These are phyloP conservation scores for Psilocybe cubensis DNA, from an alignment of 768 basidiomycete genomes.

Conservation along the genomic window DNA sequence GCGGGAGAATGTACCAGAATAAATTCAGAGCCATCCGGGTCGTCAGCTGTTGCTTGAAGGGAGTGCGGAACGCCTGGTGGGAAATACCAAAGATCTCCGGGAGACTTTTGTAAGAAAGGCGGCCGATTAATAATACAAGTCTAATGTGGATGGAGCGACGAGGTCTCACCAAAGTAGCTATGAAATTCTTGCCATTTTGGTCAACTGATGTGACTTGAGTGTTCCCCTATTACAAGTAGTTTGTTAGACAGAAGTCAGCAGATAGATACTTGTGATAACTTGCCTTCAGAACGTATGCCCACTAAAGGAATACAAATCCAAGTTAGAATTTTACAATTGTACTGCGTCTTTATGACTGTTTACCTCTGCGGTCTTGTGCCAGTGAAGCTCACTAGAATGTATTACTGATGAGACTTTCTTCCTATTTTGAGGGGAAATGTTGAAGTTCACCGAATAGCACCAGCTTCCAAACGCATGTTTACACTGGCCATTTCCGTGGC, in stretches of 20 bases:
- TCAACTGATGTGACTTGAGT: conserved; percentile 52
- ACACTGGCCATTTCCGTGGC: conserved; percentile 48
- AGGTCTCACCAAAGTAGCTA: conserved; percentile 49
- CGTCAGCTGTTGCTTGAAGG: conserved; percentile 52
- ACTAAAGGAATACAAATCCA: conserved; percentile 26
- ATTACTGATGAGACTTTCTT: not conserved
- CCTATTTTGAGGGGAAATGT: not conserved
- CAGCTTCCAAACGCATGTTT: conserved; percentile 55
- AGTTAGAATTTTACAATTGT: not conserved
- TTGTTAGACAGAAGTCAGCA: not conserved
- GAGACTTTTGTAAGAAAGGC: conserved; percentile 9
- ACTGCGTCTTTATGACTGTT: not conserved
- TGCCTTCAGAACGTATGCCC: conserved; percentile 55
- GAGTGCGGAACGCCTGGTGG: conserved; percentile 59
- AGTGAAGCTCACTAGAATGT: conserved; percentile 51
- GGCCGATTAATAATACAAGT: not conserved
- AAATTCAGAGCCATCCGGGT: conserved; percentile 53
- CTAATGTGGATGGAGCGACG: not conserved
- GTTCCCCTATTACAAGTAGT: conserved; percentile 34
- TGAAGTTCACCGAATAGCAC: conserved; percentile 45
- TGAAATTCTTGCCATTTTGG: conserved; percentile 51
- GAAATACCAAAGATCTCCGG: conserved; percentile 60
- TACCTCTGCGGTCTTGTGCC: conserved; percentile 55
- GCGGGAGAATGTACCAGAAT: conserved; percentile 34
- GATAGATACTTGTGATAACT: not conserved